Evolutionary conservation across 2,329 filamentous ascomycete species (phyloP).

Genomic region (Fusarium abutilonis): DNA sequence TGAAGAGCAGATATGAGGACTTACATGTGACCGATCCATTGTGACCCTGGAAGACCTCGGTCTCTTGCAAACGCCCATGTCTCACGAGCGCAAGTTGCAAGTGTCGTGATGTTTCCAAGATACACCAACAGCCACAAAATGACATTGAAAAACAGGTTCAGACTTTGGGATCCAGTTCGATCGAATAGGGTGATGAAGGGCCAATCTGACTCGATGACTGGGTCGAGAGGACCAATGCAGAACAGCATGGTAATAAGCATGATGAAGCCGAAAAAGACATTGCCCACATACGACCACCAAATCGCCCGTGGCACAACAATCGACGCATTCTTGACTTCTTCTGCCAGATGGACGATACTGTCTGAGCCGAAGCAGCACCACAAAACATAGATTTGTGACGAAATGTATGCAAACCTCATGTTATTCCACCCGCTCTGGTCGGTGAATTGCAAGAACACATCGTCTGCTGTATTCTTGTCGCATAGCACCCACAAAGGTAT

Average conservation of each 20-base stretch:
- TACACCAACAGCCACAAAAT: constrained; percentile 26
- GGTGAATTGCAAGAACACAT: constrained; percentile 25
- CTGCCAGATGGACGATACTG: constrained; percentile 20
- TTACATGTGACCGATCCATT: constrained; percentile 25
- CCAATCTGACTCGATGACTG: constrained; percentile 17
- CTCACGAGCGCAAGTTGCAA: constrained; percentile 28
- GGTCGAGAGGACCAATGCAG: constrained; percentile 23
- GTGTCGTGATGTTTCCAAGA: constrained; percentile 22
- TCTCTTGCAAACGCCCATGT: constrained; percentile 28
- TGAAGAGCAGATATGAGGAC: fast-evolving
- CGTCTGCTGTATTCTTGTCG: constrained; percentile 15
- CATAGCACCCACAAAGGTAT: constrained; percentile 30
- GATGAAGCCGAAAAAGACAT: constrained; percentile 23
- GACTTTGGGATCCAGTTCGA: constrained; percentile 8
- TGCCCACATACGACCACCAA: constrained; percentile 24
- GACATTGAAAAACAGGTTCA: constrained; percentile 27
- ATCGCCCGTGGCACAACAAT: constrained; percentile 17
- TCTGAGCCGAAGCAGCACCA: constrained; percentile 32
- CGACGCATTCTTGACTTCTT: constrained; percentile 24
- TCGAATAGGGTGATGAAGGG: constrained; percentile 21
- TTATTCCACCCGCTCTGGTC: constrained; percentile 28
- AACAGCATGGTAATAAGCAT: constrained; percentile 34
- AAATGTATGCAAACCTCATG: constrained; percentile 30
- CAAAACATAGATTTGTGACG: constrained; percentile 23
- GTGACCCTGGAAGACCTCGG: constrained; percentile 18